Percentiles rank a stretch among this genome's conserved stretches.
Evolutionary conservation across 345 rosid genomes (phyloP).

Genomic region (Ceriops decandra): DNA sequence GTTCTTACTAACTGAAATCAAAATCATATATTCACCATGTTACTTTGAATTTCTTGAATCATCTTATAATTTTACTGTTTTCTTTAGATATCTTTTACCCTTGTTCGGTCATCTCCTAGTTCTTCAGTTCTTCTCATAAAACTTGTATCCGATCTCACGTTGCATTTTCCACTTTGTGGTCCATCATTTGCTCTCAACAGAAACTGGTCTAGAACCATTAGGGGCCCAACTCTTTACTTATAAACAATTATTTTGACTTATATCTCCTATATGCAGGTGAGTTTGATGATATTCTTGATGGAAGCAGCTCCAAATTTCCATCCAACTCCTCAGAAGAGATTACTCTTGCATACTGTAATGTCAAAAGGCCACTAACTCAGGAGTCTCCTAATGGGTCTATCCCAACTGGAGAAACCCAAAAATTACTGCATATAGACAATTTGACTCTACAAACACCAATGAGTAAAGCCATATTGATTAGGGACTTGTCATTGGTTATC

Average conservation of each 20-base stretch:
- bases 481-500: slow-evolving; percentile 55
- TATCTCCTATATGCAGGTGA: slow-evolving; percentile 58
- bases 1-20: background rate
- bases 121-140: background rate
- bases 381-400: slow-evolving; percentile 54
- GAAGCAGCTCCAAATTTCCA: slow-evolving; percentile 37
- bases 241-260: slow-evolving; percentile 17
- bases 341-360: slow-evolving; percentile 42
- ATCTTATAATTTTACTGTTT: background rate
- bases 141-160: background rate
- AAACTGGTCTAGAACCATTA: background rate
- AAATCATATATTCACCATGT: background rate
- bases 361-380: slow-evolving; percentile 25
- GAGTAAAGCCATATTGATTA: slow-evolving; percentile 61
- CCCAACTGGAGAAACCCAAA: slow-evolving; percentile 24
- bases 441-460: slow-evolving; percentile 78
- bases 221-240: background rate
- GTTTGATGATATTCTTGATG: slow-evolving; percentile 77
- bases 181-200: slow-evolving; percentile 6
- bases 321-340: slow-evolving; percentile 49
- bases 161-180: slow-evolving; percentile 5
- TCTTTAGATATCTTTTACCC: background rate
- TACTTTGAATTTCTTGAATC: background rate
- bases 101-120: background rate
- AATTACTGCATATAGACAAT: slow-evolving; percentile 56